phyloP scores from a whole-genome alignment of 345 rosid genomes.

The Alliaria petiolata region DNA sequence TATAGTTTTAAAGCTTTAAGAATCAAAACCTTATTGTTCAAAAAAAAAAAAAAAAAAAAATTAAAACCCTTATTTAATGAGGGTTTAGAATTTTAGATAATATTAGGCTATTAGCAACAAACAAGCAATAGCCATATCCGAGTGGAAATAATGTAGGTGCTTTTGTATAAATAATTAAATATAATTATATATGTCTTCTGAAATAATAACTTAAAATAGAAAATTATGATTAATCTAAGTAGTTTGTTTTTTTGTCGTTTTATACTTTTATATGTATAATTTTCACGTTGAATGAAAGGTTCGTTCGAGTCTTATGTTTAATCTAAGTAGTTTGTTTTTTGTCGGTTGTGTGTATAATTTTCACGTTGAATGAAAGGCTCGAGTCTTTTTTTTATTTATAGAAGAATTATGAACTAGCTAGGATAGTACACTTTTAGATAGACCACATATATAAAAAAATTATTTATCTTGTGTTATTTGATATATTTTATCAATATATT shows the following conservation, averaged over 20 bases:
- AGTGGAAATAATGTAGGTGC: not conserved
- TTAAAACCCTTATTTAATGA: not conserved
- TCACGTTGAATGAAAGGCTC: not conserved
- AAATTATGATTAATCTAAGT: not conserved
- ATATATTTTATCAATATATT: no score
- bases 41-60: no score
- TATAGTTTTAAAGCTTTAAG: not conserved
- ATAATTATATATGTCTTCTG: not conserved
- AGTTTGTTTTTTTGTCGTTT: not conserved
- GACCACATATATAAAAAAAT: no score
- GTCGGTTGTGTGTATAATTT: not conserved
- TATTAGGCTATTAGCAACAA: not conserved
- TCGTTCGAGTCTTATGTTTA: not conserved
- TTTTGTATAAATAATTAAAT: not conserved
- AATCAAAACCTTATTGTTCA: no score
- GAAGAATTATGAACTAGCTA: no score
- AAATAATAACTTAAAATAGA: no score
- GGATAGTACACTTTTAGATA: no score
- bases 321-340: not conserved
- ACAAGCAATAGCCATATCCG: not conserved
- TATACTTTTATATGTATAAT: not conserved
- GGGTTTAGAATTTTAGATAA: not conserved
- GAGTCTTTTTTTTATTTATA: not conserved
- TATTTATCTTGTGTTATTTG: no score
- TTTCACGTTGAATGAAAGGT: not conserved